Base-by-base conservation (phyloP, 495 filamentous ascomycete genomes). In the Halenospora varia region DNA sequence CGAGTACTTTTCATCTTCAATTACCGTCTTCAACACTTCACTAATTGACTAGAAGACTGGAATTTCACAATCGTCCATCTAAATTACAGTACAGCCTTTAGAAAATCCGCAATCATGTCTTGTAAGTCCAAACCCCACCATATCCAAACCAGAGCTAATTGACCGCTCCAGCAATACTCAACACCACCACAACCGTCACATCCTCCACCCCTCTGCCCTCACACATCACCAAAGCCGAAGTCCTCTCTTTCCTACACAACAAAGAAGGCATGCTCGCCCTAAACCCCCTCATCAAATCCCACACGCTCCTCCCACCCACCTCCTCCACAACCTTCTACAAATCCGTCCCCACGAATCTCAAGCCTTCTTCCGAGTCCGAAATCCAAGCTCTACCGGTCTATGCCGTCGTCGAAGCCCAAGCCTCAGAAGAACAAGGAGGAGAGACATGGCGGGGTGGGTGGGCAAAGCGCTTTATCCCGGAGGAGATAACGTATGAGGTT, bases 281-380 rank as follows among this genome's bases (percentile, higher is more conserved):
- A 2, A 64, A 64, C 51, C 58, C 62, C 1, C 47, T 64, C 20
- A 17, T 61, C 10, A 64, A 55, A 47, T 61, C 57, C n/a, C 15
- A 58, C 44, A 47, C 29, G 15, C 40, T 23, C 0, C 56, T 60
- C 48, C 55, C 60, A 4, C 26, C 48, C 8, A 22, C 49, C 10
- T 40, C 25, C 42, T 41, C 52, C n/a, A n/a, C 18, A 23, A 46
- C 50, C 15, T 61, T 64, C 62, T 57, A 54, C 53, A 51, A 45
- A n/a, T 15, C 0, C 2, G 54, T 58, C n/a, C 50, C 57, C 19
- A 10, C 10, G 0, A 41, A 48, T 3, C n/a, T 51, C 25, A 51
- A 61, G 18, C 57, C 62, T 45, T 53, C 53, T 9, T 10, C 44
- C 1, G 45, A 49, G 35, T 40, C 47, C 18, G 47, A 49, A 25